Conservation (phyloP, 2,329 filamentous ascomycete genomes). For the Cyphellophora europaea region DNA sequence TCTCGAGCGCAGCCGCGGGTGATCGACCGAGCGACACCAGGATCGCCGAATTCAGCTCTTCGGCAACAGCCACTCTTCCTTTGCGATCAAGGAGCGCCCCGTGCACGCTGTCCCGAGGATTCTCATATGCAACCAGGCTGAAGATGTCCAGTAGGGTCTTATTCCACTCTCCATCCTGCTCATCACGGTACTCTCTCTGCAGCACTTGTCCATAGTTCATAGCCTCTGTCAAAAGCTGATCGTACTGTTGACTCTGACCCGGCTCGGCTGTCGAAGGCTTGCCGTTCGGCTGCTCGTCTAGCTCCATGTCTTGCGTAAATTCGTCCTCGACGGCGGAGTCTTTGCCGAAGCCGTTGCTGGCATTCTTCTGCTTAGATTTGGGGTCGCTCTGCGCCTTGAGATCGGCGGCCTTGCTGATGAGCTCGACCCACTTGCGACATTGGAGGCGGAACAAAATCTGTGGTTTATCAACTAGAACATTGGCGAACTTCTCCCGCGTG, state of each 20-base stretch:
- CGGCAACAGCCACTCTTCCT: slow-evolving; percentile 70
- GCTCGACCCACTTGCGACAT: slow-evolving; percentile 90
- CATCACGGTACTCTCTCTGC: slow-evolving; percentile 64
- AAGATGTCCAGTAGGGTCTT: slow-evolving; percentile 76
- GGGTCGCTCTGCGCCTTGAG: slow-evolving; percentile 41
- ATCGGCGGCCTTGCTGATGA: slow-evolving; percentile 70
- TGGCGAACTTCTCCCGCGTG: slow-evolving; percentile 68
- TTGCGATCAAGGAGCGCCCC: slow-evolving; percentile 67
- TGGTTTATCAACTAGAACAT: slow-evolving; percentile 69
- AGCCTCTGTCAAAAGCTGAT: slow-evolving; percentile 56
- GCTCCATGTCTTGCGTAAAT: slow-evolving; percentile 47
- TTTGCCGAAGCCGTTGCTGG: slow-evolving; percentile 31
- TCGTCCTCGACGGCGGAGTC: slow-evolving; percentile 22
- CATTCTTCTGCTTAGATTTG: slow-evolving; percentile 21
- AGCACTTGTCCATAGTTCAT: slow-evolving; percentile 73
- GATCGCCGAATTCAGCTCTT: slow-evolving; percentile 90
- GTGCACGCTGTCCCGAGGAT: slow-evolving; percentile 68
- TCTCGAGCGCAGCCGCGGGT: slow-evolving; percentile 75
- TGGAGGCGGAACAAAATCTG: slow-evolving; percentile 80
- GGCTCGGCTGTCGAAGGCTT: slow-evolving; percentile 14
- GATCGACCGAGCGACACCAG: slow-evolving; percentile 85
- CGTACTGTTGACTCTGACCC: slow-evolving; percentile 29
- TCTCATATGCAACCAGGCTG: slow-evolving; percentile 75
- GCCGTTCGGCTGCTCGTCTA: slow-evolving; percentile 35
- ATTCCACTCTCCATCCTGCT: slow-evolving; percentile 59